Evolutionary conservation across 495 filamentous ascomycete genomes (phyloP).

Genomic region (Chaetomium cochliodes): DNA sequence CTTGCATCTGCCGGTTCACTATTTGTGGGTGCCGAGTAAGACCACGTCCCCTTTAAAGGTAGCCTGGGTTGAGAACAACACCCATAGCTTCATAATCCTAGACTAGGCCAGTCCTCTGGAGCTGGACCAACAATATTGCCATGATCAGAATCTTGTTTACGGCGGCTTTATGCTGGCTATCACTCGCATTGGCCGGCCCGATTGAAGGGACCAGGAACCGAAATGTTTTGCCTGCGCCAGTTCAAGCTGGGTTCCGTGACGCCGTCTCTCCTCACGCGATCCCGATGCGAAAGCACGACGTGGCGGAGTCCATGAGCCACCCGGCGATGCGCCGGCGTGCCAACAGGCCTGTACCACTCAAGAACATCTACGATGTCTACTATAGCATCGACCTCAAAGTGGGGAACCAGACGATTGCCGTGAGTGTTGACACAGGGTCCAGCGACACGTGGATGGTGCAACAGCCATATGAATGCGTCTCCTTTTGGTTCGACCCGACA

Average conservation of each 20-base stretch:
- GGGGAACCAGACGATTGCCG: conserved; percentile 45
- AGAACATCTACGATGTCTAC: conserved; percentile 37
- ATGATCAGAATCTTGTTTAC: neutral
- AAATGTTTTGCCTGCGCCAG: neutral
- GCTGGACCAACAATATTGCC: neutral
- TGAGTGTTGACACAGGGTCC: conserved; percentile 62
- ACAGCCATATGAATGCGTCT: conserved; percentile 49
- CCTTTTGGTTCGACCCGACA: conserved; percentile 26
- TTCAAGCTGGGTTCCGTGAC: neutral
- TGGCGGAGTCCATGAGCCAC: neutral
- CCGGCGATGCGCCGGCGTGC: neutral
- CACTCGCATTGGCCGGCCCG: neutral
- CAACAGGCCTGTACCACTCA: neutral
- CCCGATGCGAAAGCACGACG: conserved; percentile 17
- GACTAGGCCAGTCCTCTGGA: neutral
- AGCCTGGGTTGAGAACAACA: no score
- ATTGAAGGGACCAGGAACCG: neutral
- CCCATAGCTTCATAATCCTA: no score
- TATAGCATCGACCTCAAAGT: conserved; percentile 42
- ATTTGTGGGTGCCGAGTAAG: neutral
- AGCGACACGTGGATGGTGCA: conserved; percentile 60
- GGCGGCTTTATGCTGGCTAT: neutral
- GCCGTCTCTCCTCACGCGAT: conserved; percentile 8
- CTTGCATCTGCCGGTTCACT: neutral
- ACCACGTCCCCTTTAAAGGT: neutral